Evolutionary conservation across 805 yeast genomes (phyloP).

Genomic region (Suhomyces faveliae): DNA sequence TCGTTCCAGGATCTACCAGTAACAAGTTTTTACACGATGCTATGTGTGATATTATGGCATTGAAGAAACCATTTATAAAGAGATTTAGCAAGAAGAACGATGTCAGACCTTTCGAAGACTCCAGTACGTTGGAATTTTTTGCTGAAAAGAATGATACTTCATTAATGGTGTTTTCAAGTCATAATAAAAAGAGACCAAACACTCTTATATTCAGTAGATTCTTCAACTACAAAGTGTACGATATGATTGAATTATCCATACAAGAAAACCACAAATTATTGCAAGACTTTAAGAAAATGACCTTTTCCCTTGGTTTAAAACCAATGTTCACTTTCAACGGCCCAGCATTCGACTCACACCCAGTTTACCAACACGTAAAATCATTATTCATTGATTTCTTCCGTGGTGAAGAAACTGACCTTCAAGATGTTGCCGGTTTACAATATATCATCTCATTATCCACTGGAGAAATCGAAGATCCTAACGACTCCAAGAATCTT

Average conservation of each 20-base stretch:
- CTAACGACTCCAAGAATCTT: slow-evolving; percentile 63
- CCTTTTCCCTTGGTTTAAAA: slow-evolving; percentile 85
- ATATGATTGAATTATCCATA: slow-evolving; percentile 86
- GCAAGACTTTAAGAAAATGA: slow-evolving; percentile 72
- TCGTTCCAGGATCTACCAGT: slow-evolving; percentile 84
- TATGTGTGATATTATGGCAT: slow-evolving; percentile 81
- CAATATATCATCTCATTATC: slow-evolving; percentile 86
- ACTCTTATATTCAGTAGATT: slow-evolving; percentile 85
- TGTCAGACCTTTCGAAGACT: slow-evolving; percentile 89
- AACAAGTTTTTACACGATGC: slow-evolving; percentile 82
- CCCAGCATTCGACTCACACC: slow-evolving; percentile 84
- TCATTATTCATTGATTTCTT: slow-evolving; percentile 88
- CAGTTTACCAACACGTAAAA: slow-evolving; percentile 79
- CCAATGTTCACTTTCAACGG: slow-evolving; percentile 96
- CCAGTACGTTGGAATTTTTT: slow-evolving; percentile 80
- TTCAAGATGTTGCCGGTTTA: slow-evolving; percentile 92
- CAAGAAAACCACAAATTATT: slow-evolving; percentile 66
- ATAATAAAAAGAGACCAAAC: slow-evolving; percentile 90
- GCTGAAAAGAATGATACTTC: slow-evolving; percentile 94
- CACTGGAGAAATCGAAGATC: slow-evolving; percentile 72
- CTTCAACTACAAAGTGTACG: slow-evolving; percentile 85
- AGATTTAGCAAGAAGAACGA: slow-evolving; percentile 88
- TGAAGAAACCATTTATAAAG: slow-evolving; percentile 88
- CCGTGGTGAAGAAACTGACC: slow-evolving; percentile 75
- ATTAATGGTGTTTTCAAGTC: slow-evolving; percentile 71